Evolutionary conservation across 495 filamentous ascomycete genomes (phyloP).

Genomic region (Articulospora tetracladia): DNA sequence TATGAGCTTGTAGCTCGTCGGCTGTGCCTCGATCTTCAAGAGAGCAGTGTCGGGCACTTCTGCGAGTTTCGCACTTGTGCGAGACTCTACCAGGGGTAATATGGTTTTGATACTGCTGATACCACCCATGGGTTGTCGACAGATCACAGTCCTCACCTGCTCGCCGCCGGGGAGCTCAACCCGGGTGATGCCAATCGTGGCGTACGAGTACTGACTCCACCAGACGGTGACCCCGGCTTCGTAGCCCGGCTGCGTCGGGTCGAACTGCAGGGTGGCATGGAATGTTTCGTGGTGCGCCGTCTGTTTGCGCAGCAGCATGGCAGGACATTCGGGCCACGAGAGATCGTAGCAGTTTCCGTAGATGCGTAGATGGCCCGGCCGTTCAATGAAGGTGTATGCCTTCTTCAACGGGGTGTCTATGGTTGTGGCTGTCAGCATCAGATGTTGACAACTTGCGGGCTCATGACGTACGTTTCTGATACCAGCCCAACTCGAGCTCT

Average conservation of each 20-base stretch:
- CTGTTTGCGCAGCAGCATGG: background rate
- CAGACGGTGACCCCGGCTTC: background rate
- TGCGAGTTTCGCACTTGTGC: too few relatives aligned
- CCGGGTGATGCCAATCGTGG: background rate
- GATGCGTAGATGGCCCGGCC: background rate
- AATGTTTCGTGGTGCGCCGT: background rate
- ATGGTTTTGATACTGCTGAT: background rate
- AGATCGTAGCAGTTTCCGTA: background rate
- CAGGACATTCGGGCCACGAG: background rate
- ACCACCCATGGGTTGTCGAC: background rate
- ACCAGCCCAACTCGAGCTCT: background rate
- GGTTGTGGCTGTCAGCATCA: background rate
- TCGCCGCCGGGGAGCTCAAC: background rate
- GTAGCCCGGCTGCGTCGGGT: background rate
- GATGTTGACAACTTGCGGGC: background rate
- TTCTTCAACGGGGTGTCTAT: background rate
- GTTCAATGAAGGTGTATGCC: background rate
- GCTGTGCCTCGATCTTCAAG: background rate
- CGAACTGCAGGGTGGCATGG: background rate
- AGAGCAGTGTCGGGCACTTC: background rate
- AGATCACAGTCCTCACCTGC: background rate
- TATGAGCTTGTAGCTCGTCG: background rate
- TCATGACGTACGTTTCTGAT: background rate
- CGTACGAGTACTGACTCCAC: background rate
- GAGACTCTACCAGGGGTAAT: too few relatives aligned